These are phyloP conservation scores for Diddensiella santjacobensis DNA, from an alignment of 805 yeast genomes.

Conservation along the genomic window DNA sequence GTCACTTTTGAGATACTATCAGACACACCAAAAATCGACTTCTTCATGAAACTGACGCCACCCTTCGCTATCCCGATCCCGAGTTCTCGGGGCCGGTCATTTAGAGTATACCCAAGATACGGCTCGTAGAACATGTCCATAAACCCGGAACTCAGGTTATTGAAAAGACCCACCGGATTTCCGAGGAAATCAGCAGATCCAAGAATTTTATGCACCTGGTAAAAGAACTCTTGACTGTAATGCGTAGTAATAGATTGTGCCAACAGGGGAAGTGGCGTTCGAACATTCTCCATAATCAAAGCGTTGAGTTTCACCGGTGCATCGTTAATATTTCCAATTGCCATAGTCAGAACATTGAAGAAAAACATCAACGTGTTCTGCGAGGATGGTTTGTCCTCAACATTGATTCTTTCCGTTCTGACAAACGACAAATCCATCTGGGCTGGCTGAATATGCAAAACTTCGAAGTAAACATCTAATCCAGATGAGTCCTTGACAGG, in stretches of 20 bases:
- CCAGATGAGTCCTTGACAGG: slow-evolving; percentile 54
- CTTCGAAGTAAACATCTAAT: slow-evolving; percentile 85
- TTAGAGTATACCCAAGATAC: slow-evolving; percentile 89
- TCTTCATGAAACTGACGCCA: slow-evolving; percentile 87
- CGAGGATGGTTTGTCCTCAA: slow-evolving; percentile 56
- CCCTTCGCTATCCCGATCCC: slow-evolving; percentile 97
- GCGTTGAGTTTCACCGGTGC: slow-evolving; percentile 92
- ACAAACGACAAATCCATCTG: slow-evolving; percentile 86
- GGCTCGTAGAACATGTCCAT: slow-evolving; percentile 97
- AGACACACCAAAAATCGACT: slow-evolving; percentile 90
- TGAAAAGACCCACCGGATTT: slow-evolving; percentile 95
- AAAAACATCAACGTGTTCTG: slow-evolving; percentile 71
- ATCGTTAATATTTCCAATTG: slow-evolving; percentile 93
- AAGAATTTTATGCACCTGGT: slow-evolving; percentile 84
- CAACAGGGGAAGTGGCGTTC: slow-evolving; percentile 78
- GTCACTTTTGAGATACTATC: slow-evolving; percentile 92
- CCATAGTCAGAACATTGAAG: slow-evolving; percentile 87
- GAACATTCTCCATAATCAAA: slow-evolving; percentile 77
- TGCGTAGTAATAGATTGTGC: slow-evolving; percentile 71
- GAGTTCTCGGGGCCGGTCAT: slow-evolving; percentile 91
- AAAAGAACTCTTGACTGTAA: slow-evolving; percentile 86
- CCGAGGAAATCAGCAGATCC: slow-evolving; percentile 97
- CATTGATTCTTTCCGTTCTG: slow-evolving; percentile 74
- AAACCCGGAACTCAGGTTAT: slow-evolving; percentile 89
- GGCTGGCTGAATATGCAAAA: slow-evolving; percentile 87